phyloP scores from a whole-genome alignment of 805 yeast species.

The Cyberlindnera samutprakarnensis region DNA sequence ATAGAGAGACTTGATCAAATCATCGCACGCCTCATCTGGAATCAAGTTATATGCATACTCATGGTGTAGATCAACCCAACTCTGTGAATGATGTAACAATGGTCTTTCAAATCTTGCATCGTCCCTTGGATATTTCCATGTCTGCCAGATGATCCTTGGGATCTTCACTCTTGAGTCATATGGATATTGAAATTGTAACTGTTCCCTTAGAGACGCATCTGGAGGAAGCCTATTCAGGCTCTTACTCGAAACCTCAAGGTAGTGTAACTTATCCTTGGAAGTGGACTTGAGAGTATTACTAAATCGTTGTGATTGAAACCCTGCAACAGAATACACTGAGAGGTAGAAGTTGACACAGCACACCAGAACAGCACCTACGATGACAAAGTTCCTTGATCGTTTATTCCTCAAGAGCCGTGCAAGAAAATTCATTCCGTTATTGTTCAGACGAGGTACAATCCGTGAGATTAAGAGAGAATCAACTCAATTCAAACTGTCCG shows the following conservation, averaged over 20 bases:
- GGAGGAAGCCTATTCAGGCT: slow-evolving; percentile 5
- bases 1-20: slow-evolving; percentile 37
- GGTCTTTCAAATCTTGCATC: slow-evolving; percentile 49
- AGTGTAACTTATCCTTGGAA: neutral
- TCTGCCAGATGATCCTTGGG: slow-evolving; percentile 86
- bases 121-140: slow-evolving; percentile 71
- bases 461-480: too few species aligned
- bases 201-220: slow-evolving; percentile 35
- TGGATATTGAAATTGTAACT: slow-evolving; percentile 66
- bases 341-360: slow-evolving; percentile 4
- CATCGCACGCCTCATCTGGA: slow-evolving; percentile 59
- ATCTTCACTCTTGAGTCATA: slow-evolving; percentile 57
- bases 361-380: slow-evolving; percentile 3
- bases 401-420: too few species aligned
- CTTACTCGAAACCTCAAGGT: slow-evolving; percentile 5
- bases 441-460: too few species aligned
- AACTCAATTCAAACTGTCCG: too few species aligned
- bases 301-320: neutral
- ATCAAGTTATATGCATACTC: slow-evolving; percentile 66
- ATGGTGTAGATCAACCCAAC: slow-evolving; percentile 61
- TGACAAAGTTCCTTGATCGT: neutral
- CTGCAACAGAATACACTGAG: slow-evolving; percentile 7
- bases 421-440: too few species aligned
- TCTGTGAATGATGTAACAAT: slow-evolving; percentile 40
- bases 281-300: slow-evolving; percentile 1